phyloP scores from a whole-genome alignment of 306 rosid genomes.

The Castanospermum australe region DNA sequence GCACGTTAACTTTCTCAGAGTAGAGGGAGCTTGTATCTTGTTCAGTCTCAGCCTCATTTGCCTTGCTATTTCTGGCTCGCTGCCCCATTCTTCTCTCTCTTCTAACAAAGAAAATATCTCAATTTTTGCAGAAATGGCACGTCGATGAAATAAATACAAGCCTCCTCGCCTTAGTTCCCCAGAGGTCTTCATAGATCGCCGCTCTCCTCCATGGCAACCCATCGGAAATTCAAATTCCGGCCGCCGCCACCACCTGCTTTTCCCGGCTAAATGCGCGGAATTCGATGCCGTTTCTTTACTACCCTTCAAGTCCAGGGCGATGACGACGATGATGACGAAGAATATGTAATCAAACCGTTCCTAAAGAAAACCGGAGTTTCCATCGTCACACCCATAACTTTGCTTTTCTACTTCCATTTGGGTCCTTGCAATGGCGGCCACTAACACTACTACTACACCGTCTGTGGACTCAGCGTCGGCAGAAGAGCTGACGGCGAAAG shows the following conservation, averaged over 20 bases:
- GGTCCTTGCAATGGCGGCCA: slow-evolving; percentile 64
- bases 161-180: background rate
- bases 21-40: background rate
- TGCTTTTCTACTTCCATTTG: background rate
- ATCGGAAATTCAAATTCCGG: slow-evolving; percentile 51
- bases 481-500: slow-evolving; percentile 69
- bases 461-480: slow-evolving; percentile 45
- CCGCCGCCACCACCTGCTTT: slow-evolving; percentile 10
- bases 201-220: slow-evolving; percentile 55
- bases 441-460: slow-evolving; percentile 42
- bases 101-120: background rate
- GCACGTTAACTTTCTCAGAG: slow-evolving; percentile 27
- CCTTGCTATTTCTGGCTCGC: slow-evolving; percentile 9
- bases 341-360: background rate
- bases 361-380: background rate
- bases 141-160: background rate
- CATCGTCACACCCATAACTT: background rate
- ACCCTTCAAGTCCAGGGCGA: background rate
- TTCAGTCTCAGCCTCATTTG: slow-evolving; percentile 5
- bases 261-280: slow-evolving; percentile 41
- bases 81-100: background rate
- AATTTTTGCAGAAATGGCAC: slow-evolving; percentile 21
- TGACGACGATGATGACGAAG: slow-evolving; percentile 12
- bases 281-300: slow-evolving; percentile 4
- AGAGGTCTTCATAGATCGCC: slow-evolving; percentile 29